Base-by-base conservation (phyloP, 2,329 filamentous ascomycete genomes). In the Elsinoe perseae region DNA sequence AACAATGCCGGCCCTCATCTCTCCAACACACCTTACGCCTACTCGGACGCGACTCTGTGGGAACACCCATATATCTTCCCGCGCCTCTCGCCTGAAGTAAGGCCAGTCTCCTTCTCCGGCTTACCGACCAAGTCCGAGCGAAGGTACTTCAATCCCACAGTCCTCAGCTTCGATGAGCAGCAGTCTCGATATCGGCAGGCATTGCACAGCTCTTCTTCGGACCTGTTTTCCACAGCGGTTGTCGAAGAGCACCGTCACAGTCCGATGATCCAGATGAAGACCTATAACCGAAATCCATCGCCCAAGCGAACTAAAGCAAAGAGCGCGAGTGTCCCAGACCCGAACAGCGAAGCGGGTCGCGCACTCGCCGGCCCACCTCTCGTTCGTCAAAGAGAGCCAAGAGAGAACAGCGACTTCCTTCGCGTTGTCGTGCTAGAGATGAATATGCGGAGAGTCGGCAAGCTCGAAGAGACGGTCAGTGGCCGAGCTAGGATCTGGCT, bases 381-480 rank as follows among this genome's bases (percentile, higher is more conserved):
- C 9, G 72, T 76, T 14, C 77, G 80, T 9, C 80, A 80, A 61
- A 75, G 82, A n/a, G 82, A 85, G 63, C 78, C 80, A 25, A 73
- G 82, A 52, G 82, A 85, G 64, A 85, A 85, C 66, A 74, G 77
- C 61, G 77, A 84, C 63, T 85, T 85, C 65, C 68, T 85, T 46
- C 77, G 82, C 32, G 77, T 84, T 61, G 80, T 84, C 14, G 82
- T 84, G 9, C 72, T 84, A 48, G 82, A 85, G 68, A 83, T 84
- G 81, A 84, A 84, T 66, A 85, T 85, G 82, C 76, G 81, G 34
- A 76, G 81, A 42, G 74, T 73, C 59, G 82, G 82, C 56, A 85
- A 85, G 69, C 70, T 85, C 43, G 80, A 81, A 59, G 71, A 78
- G 42, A 77, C 78, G 54, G 69, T 69, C 21, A 73, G 77, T 14